These are phyloP conservation scores for Datura wrightii DNA, from an alignment of 257 asterid species.

Conservation along the genomic window DNA sequence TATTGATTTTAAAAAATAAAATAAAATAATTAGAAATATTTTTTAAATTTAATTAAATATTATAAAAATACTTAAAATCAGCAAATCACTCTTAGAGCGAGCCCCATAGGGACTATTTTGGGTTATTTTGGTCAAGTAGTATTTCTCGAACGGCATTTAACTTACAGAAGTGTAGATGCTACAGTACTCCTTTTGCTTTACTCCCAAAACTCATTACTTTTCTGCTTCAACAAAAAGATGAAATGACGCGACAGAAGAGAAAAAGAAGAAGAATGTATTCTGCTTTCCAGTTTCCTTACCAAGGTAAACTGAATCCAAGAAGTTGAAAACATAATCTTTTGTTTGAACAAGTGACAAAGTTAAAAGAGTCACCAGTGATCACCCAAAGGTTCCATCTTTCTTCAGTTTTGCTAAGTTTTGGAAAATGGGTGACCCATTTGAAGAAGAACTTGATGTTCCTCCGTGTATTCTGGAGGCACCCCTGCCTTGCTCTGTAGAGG, in stretches of 20 bases:
- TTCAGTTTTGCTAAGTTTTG: too few relatives aligned
- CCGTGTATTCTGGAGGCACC: neutral
- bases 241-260: neutral
- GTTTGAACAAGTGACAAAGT: neutral
- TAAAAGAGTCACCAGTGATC: too few relatives aligned
- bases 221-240: neutral
- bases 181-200: neutral
- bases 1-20: too few relatives aligned
- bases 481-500: conserved; percentile 46
- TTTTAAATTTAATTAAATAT: too few relatives aligned
- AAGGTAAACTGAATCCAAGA: neutral
- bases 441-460: conserved; percentile 21
- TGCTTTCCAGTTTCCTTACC: neutral
- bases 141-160: neutral
- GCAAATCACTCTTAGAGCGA: too few relatives aligned
- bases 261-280: too few relatives aligned
- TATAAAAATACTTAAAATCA: too few relatives aligned
- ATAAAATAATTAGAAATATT: too few relatives aligned
- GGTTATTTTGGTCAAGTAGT: neutral
- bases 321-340: neutral
- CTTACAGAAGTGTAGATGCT: neutral
- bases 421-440: conserved; percentile 17
- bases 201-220: neutral
- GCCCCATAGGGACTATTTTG: too few relatives aligned
- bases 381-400: too few relatives aligned